These are phyloP conservation scores for Colletotrichum sp. DNA, from an alignment of 2,329 filamentous ascomycete species.

Conservation along the genomic window DNA sequence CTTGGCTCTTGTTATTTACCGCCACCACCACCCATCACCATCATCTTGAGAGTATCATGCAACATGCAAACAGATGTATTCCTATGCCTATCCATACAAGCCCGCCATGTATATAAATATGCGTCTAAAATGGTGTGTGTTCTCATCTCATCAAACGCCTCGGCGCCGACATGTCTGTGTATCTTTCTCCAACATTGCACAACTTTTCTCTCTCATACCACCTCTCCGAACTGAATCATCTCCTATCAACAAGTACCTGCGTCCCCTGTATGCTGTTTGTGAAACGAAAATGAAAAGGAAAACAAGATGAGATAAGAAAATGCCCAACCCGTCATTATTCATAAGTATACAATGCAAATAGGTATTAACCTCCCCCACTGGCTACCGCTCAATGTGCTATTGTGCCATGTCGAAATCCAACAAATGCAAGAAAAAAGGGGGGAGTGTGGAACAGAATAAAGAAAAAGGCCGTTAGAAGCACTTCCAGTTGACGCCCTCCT, in stretches of 20 bases:
- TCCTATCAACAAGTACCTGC: background rate
- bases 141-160: background rate
- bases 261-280: background rate
- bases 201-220: background rate
- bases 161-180: background rate
- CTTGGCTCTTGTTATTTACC: too few relatives aligned
- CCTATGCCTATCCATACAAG: background rate
- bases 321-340: background rate
- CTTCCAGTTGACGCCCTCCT: slow-evolving; percentile 38
- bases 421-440: background rate
- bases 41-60: background rate
- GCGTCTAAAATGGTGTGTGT: background rate
- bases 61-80: background rate
- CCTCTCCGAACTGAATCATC: background rate
- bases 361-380: background rate
- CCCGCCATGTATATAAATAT: background rate
- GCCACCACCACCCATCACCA: background rate
- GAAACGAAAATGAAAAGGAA: background rate
- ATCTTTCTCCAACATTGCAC: background rate
- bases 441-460: background rate
- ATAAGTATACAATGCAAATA: slow-evolving; percentile 8
- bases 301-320: background rate
- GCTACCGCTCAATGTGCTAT: background rate
- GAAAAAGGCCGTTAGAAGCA: slow-evolving; percentile 8
- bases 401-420: background rate